A percentile compares a stretch with the other conserved stretches of the same genome.
These are phyloP conservation scores for Letharia lupina DNA, from an alignment of 495 filamentous ascomycete species.

Conservation along the genomic window DNA sequence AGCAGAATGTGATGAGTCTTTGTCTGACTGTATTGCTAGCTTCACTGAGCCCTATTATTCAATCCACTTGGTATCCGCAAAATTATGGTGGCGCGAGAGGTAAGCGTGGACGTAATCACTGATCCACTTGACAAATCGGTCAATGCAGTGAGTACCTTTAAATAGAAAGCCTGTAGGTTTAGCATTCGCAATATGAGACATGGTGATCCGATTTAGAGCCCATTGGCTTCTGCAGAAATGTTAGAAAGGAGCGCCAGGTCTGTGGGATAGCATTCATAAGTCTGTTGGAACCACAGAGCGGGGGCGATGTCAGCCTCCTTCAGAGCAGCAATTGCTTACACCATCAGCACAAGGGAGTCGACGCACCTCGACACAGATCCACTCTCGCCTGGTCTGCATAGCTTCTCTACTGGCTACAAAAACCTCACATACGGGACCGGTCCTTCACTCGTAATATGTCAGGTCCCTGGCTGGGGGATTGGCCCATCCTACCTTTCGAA, in stretches of 20 bases:
- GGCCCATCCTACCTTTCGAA: neutral
- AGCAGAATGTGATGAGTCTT: neutral
- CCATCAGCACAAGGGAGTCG: neutral
- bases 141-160: neutral
- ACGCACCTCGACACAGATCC: neutral
- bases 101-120: neutral
- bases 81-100: neutral
- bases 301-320: neutral
- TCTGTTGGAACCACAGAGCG: neutral
- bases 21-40: neutral
- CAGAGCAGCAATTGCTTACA: neutral
- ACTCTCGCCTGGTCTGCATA: neutral
- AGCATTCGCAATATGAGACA: too few relatives aligned
- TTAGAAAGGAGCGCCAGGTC: neutral
- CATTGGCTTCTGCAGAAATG: neutral
- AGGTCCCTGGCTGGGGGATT: neutral
- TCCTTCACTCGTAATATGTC: neutral
- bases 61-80: too few relatives aligned
- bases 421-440: neutral
- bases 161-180: too few relatives aligned
- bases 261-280: neutral
- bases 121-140: neutral
- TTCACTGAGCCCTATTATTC: neutral
- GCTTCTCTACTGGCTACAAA: neutral
- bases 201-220: too few relatives aligned